phyloP scores from a whole-genome alignment of 2,329 filamentous ascomycete genomes.

The Alternaria postmessia region DNA sequence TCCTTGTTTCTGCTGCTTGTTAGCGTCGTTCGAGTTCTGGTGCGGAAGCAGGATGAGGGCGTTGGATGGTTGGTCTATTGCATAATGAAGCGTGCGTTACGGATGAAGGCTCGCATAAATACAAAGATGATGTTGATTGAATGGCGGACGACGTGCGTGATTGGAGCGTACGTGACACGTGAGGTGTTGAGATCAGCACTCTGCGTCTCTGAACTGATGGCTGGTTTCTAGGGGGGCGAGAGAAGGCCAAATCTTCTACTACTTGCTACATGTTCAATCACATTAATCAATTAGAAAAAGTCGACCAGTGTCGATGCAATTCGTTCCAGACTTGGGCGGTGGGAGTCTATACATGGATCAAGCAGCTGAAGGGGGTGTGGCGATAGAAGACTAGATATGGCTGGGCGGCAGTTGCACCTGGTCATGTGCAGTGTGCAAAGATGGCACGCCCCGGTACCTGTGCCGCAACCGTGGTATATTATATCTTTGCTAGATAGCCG shows the following conservation, averaged over 20 bases:
- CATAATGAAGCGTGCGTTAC: conserved; percentile 38
- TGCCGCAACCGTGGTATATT: background rate
- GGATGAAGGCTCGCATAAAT: conserved; percentile 37
- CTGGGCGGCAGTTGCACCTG: conserved; percentile 8
- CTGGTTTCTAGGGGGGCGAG: background rate
- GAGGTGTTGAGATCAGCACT: conserved; percentile 4
- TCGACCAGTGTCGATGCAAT: too few species aligned
- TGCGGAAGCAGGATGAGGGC: conserved; percentile 25
- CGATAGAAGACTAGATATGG: background rate
- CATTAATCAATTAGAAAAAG: too few species aligned
- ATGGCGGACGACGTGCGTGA: background rate
- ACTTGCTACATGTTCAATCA: too few species aligned
- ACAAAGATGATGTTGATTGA: conserved; percentile 16
- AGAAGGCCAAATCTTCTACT: too few species aligned
- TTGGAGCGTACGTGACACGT: conserved; percentile 1
- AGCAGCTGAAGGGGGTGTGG: background rate
- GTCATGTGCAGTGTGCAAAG: background rate
- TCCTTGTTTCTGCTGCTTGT: conserved; percentile 7
- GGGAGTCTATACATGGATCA: background rate
- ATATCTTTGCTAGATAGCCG: background rate
- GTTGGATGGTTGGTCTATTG: conserved; percentile 40
- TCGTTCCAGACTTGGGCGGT: too few species aligned
- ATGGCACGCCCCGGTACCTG: conserved; percentile 4
- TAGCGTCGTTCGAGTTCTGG: conserved; percentile 21
- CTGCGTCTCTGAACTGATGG: background rate